Evolutionary conservation across 352 stramenopile genomes (phyloP).

Genomic region (Pythium volutum): DNA sequence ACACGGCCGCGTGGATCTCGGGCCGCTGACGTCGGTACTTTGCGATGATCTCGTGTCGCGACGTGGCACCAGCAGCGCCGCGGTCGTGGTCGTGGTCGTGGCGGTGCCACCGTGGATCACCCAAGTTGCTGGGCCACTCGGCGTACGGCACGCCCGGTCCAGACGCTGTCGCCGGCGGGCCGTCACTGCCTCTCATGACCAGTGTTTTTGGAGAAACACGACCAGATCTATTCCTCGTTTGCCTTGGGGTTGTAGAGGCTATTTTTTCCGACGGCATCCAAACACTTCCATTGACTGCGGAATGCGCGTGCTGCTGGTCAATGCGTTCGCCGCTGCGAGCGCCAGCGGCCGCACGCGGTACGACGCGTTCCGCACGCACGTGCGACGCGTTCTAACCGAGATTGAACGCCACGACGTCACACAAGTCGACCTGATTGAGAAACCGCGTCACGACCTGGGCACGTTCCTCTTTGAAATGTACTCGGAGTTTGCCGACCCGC

Average conservation of each 20-base stretch:
- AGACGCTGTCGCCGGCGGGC: conserved; percentile 10
- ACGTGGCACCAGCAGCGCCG: conserved; percentile 8
- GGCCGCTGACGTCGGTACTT: conserved; percentile 32
- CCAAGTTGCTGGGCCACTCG: conserved; percentile 58
- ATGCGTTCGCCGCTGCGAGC: conserved; percentile 50
- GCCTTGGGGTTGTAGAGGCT: conserved; percentile 7
- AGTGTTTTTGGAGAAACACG: neutral
- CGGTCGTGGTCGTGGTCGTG: conserved; percentile 8
- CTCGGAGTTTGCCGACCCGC: conserved; percentile 58
- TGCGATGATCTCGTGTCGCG: conserved; percentile 38
- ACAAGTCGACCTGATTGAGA: conserved; percentile 58
- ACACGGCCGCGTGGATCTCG: neutral
- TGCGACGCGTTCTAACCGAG: conserved; percentile 44
- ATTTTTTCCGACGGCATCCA: conserved; percentile 21
- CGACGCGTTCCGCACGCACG: conserved; percentile 49
- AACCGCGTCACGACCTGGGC: conserved; percentile 53
- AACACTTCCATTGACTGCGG: neutral
- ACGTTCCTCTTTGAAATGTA: conserved; percentile 78
- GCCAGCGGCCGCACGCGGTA: conserved; percentile 41
- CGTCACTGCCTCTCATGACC: conserved; percentile 9
- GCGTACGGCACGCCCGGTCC: conserved; percentile 35
- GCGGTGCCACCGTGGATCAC: conserved; percentile 38
- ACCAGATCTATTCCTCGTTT: too few relatives aligned
- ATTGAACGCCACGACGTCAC: conserved; percentile 66
- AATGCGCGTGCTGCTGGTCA: conserved; percentile 76